Base-by-base conservation (phyloP, 139 green algal genomes). In the Tetraselmis chui region DNA sequence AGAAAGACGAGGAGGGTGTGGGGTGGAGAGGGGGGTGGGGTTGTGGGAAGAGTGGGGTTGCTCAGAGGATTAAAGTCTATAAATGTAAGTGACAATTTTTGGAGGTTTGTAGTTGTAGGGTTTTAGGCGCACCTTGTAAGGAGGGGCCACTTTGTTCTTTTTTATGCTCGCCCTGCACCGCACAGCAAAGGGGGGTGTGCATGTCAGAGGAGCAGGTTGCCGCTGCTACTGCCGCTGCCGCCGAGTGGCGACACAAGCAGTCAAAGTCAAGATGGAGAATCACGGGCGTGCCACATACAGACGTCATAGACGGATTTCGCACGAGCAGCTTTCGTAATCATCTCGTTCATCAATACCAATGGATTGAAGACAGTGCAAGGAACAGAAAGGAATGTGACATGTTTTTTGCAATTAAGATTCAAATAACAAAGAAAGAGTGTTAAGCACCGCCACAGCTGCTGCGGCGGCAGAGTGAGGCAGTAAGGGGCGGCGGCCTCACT, bases 121-220 rank as follows among this genome's bases (percentile, higher is more conserved):
- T n/a, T n/a, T n/a, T n/a, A n/a, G 74, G 74, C 26, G 74, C n/a
- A 67, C 45, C 45, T 67, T 67, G 23, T 91, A 91, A 0, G 92
- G 92, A 27, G 93, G 90, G 1, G 91, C 90, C 27, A 94, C 87
- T 87, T 99, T 99, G 93, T 99, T 99, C 91, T 99, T 99, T 0
- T 93, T 93, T 26, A 97, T 90, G 83, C 93, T 95, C 78, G 85
- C 85, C 76, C 75, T 88, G 80, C 76, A 31, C 23, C 27, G 2
- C 29, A 82, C 79, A n/a, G 83, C 82, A 1, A 30, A 76, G 1
- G 24, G 45, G 30, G 30, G 30, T n/a, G n/a, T n/a, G n/a, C n/a
- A n/a, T n/a, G n/a, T n/a, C n/a, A n/a, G n/a, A n/a, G 25, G 31
- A 30, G 77, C 31, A 28, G 80, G 59, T 80, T 83, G 1, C 78